These are phyloP conservation scores for Solanum hybrid DNA, from an alignment of 305 asterid genomes.

Conservation along the genomic window DNA sequence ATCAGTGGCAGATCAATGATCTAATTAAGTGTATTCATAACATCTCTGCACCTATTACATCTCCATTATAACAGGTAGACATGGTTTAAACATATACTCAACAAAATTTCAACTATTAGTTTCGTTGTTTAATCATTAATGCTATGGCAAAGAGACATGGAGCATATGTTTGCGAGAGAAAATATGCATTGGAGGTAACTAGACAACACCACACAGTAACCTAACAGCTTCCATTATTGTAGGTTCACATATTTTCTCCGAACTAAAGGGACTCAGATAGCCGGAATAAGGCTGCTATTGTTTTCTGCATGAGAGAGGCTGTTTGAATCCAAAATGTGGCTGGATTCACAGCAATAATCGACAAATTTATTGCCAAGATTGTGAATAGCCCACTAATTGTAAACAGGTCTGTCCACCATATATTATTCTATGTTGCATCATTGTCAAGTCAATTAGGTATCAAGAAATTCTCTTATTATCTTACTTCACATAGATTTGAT, in stretches of 20 bases:
- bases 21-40: background rate
- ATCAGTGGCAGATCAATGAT: background rate
- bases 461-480: constrained; percentile 68
- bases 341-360: constrained; percentile 55
- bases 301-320: constrained; percentile 34
- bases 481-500: constrained; percentile 57
- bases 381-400: constrained; percentile 35
- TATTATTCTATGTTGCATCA: constrained; percentile 43
- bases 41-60: background rate
- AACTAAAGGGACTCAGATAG: background rate
- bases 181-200: background rate
- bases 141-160: background rate
- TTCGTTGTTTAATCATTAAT: background rate
- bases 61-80: background rate
- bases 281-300: background rate
- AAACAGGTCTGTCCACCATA: constrained; percentile 75
- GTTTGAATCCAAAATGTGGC: constrained; percentile 59
- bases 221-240: background rate
- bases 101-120: background rate
- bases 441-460: constrained; percentile 59
- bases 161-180: background rate
- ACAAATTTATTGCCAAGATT: constrained; percentile 33
- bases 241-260: background rate
- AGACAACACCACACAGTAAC: background rate
- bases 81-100: background rate